Conservation (phyloP, 2,329 filamentous ascomycete species). For the Tolypocladium ophioglossoides region DNA sequence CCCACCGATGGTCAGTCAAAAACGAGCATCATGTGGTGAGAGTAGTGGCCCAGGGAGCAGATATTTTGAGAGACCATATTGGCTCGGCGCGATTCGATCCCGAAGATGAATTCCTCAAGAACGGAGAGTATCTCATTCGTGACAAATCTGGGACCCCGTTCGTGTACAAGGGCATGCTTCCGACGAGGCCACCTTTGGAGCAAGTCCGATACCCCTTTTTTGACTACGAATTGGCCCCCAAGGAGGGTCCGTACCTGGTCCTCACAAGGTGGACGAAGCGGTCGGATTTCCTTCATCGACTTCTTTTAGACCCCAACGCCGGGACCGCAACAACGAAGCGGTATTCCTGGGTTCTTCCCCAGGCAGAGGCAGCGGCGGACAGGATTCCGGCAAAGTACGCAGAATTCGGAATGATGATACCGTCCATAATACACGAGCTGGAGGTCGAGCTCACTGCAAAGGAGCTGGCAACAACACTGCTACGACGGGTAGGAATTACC, state of each 20-base stretch:
- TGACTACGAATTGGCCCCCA: constrained; percentile 26
- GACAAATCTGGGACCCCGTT: constrained; percentile 25
- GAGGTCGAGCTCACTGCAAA: constrained; percentile 54
- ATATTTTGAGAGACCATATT: constrained; percentile 20
- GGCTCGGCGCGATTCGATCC: constrained; percentile 16
- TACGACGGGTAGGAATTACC: constrained; percentile 35
- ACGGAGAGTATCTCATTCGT: constrained; percentile 27
- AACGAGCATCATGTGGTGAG: constrained; percentile 32
- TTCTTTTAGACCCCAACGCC: constrained; percentile 4
- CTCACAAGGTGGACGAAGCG: constrained; percentile 41
- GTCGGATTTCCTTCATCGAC: constrained; percentile 46
- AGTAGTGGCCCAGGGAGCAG: constrained; percentile 17
- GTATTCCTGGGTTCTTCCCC: constrained; percentile 34
- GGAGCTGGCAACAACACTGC: constrained; percentile 33
- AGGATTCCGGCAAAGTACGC: constrained; percentile 30
- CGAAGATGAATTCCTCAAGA: constrained; percentile 9
- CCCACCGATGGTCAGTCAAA: constrained; percentile 32
- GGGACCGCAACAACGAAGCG: constrained; percentile 25
- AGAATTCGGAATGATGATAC: constrained; percentile 52
- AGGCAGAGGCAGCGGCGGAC: constrained; percentile 38
- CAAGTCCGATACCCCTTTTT: constrained; percentile 26
- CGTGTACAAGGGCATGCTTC: constrained; percentile 29
- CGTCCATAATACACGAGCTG: constrained; percentile 61
- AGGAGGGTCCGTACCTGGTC: constrained; percentile 37
- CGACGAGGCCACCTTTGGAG: constrained; percentile 30